These are phyloP conservation scores for Biscogniauxia sp. DNA, from an alignment of 2,329 filamentous ascomycete species.

Conservation along the genomic window DNA sequence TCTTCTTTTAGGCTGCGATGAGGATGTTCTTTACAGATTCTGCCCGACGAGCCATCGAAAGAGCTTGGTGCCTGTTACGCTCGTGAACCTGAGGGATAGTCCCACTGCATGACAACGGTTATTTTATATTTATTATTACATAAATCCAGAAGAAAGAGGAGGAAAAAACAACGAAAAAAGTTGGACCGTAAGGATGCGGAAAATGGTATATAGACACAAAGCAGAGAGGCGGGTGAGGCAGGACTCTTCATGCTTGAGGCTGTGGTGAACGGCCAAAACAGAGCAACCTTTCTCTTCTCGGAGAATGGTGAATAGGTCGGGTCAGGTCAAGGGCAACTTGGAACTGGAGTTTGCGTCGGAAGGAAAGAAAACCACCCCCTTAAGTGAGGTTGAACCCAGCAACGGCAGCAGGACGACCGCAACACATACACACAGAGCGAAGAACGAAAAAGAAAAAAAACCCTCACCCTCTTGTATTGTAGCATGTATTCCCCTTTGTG, in stretches of 20 bases:
- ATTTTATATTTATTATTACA: neutral
- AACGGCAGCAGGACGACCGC: no score
- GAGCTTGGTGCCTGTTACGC: conserved; percentile 1
- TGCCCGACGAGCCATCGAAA: conserved; percentile 3
- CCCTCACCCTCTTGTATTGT: conserved; percentile 14
- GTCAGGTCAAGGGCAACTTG: no score
- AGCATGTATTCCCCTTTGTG: conserved; percentile 25
- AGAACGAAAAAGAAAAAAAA: no score
- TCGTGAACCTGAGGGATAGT: neutral
- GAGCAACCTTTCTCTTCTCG: no score
- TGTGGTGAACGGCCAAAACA: no score
- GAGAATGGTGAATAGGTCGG: no score
- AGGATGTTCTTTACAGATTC: conserved; percentile 11
- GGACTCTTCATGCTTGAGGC: no score
- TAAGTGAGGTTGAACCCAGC: no score
- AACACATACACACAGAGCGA: neutral
- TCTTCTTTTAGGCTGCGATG: conserved; percentile 72
- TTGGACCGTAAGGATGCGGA: neutral
- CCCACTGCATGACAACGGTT: conserved; percentile 1
- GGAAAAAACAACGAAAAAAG: conserved; percentile 10
- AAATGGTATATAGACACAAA: no score
- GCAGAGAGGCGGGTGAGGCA: no score
- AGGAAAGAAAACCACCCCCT: no score
- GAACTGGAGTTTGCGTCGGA: no score
- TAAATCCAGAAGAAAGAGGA: conserved; percentile 4